Percentiles rank a stretch among this genome's conserved stretches.
Evolutionary conservation across 495 filamentous ascomycete genomes (phyloP).

Genomic region (Neurospora sp.): DNA sequence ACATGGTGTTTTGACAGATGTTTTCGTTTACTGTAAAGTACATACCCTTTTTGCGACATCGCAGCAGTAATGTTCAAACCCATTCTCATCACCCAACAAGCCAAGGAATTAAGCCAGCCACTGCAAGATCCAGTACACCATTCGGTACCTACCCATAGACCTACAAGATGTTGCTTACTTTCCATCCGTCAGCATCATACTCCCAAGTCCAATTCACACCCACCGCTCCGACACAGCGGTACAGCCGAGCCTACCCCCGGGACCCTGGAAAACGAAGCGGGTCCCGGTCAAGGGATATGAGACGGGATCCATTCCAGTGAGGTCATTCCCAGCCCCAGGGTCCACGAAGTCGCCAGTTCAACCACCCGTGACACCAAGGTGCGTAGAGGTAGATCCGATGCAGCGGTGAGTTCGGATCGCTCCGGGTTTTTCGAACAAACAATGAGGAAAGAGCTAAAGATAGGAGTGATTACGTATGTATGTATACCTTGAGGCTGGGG

Average conservation of each 20-base stretch:
- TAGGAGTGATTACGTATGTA: neutral
- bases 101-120: neutral
- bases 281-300: neutral
- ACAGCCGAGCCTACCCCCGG: neutral
- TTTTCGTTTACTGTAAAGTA: neutral
- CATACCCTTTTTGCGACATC: neutral
- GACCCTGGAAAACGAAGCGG: neutral
- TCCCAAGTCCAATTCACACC: neutral
- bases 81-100: neutral
- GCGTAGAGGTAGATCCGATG: neutral
- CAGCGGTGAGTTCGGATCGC: neutral
- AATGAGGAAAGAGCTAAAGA: neutral
- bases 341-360: neutral
- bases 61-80: neutral
- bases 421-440: neutral
- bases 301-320: neutral
- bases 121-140: neutral
- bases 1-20: neutral
- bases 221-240: neutral
- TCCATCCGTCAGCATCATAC: neutral
- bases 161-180: neutral
- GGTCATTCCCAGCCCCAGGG: neutral
- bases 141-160: neutral
- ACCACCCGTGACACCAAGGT: neutral
- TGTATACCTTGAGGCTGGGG: neutral